Conservation (phyloP, 192 early-diverging fungal species). For the Pilobolus umbonatus region DNA sequence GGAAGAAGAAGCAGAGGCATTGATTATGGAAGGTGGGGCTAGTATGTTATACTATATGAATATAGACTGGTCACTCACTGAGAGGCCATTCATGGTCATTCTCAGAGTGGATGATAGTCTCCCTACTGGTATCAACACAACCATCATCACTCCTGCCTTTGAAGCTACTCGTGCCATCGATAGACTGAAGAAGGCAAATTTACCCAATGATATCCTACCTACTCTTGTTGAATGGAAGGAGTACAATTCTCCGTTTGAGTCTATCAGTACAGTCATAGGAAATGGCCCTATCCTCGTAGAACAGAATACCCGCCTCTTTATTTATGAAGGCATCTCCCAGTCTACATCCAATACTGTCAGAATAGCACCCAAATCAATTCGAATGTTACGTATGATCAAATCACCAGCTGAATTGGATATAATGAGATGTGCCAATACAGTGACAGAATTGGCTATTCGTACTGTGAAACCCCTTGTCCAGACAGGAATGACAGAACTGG, state of each 20-base stretch:
- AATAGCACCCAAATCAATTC: constrained; percentile 31
- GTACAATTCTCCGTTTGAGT: constrained; percentile 41
- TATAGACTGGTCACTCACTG: constrained; percentile 42
- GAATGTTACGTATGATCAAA: constrained; percentile 38
- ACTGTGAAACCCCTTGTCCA: constrained; percentile 33
- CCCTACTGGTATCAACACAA: constrained; percentile 29
- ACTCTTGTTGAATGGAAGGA: constrained; percentile 40
- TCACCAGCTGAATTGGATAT: constrained; percentile 43
- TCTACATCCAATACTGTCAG: background rate
- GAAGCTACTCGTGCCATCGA: constrained; percentile 45
- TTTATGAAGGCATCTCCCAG: constrained; percentile 30
- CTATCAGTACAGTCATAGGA: constrained; percentile 24
- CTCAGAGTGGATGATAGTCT: constrained; percentile 6
- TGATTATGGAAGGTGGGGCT: constrained; percentile 43
- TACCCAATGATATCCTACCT: constrained; percentile 20
- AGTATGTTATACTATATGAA: constrained; percentile 47
- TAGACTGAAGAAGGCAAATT: constrained; percentile 15
- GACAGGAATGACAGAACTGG: constrained; percentile 30
- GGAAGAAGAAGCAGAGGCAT: constrained; percentile 30
- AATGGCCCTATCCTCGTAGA: constrained; percentile 36
- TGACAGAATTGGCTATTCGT: constrained; percentile 40
- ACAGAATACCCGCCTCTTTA: constrained; percentile 39
- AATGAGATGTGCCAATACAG: constrained; percentile 40
- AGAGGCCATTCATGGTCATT: constrained; percentile 43
- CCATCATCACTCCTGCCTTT: constrained; percentile 44